Base-by-base conservation (phyloP, 2,329 filamentous ascomycete species). In the Pyrenochaeta sp. region DNA sequence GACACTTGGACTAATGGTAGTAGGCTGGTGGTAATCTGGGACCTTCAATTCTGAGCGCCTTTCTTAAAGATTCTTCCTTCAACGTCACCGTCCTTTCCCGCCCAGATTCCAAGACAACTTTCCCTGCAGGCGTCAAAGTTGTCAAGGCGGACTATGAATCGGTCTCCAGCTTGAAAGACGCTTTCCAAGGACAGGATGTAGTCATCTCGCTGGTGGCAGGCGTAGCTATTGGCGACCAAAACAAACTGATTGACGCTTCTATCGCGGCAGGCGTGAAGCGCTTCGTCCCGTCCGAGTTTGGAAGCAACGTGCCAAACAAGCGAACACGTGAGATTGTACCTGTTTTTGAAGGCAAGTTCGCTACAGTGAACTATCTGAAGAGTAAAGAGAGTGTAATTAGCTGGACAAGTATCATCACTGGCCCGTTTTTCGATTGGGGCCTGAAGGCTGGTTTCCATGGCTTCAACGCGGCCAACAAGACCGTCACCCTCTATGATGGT, bases 271-370 rank as follows among this genome's bases (percentile, higher is more conserved):
- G 85, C 1, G 86, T 89, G 5, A 82, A 82, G 60, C 80, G 85
- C 6, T 87, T 86, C 66, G 80, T 87, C 1, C 85, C 86, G 1
- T 84, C 83, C 31, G 87, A 90, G 59, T 90, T 82, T 57, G 81
- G 76, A 32, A 77, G 74, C 64, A 79, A 75, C 64, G 78, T 63
- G 54, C 73, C 60, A 33, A 76, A 67, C 68, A 69, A 46, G 60
- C 71, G 41, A 58, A 75, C 49, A 44, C 71, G 69, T 33, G 68
- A 69, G 2, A 56, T 77, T 2, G 77, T 88, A 1, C 81, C 85
- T 1, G 65, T 86, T 1, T 87, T 85, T 52, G 70, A 67, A 9
- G 70, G 71, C 54, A 90, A 90, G 60, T 59, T 68, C 12, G 61
- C 51, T n/a, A 61, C 75, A 4, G 67, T 85, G 9, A 79, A 85